Percentiles rank a stretch among this genome's conserved stretches.
These are phyloP conservation scores for Ehretia macrophylla DNA, from an alignment of 257 asterid species.

Conservation along the genomic window DNA sequence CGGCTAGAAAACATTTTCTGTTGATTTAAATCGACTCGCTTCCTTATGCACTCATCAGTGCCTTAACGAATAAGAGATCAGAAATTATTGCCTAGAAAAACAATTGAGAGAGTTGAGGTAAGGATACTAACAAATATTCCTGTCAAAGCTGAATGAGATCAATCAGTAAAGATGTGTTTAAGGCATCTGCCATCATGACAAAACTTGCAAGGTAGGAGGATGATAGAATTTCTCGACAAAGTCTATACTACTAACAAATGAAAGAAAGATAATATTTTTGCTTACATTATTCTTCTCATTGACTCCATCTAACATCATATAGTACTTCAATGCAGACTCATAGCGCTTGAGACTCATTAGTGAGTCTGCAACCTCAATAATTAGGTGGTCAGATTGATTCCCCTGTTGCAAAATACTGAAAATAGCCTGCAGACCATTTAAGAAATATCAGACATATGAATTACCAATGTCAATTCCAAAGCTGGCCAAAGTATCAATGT, in stretches of 20 bases:
- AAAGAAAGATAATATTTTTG: background rate
- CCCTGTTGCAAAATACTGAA: slow-evolving; percentile 40
- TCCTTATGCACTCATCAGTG: no score
- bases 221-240: background rate
- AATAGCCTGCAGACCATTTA: slow-evolving; percentile 37
- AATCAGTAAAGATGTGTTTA: background rate
- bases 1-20: no score
- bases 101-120: no score
- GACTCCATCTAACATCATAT: slow-evolving; percentile 51
- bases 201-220: background rate
- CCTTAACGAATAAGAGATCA: no score
- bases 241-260: background rate
- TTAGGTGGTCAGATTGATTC: slow-evolving; percentile 39
- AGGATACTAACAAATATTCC: no score
- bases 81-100: no score
- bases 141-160: background rate
- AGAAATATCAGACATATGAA: slow-evolving; percentile 17
- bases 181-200: background rate
- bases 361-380: slow-evolving; percentile 61
- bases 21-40: no score
- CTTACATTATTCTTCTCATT: slow-evolving; percentile 41
- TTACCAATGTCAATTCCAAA: slow-evolving; percentile 11
- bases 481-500: no score
- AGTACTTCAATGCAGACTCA: slow-evolving; percentile 62
- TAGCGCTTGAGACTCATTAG: slow-evolving; percentile 45